These are phyloP conservation scores for Panicum virgatum DNA, from an alignment of 202 grass and related monocot genomes.

Conservation along the genomic window DNA sequence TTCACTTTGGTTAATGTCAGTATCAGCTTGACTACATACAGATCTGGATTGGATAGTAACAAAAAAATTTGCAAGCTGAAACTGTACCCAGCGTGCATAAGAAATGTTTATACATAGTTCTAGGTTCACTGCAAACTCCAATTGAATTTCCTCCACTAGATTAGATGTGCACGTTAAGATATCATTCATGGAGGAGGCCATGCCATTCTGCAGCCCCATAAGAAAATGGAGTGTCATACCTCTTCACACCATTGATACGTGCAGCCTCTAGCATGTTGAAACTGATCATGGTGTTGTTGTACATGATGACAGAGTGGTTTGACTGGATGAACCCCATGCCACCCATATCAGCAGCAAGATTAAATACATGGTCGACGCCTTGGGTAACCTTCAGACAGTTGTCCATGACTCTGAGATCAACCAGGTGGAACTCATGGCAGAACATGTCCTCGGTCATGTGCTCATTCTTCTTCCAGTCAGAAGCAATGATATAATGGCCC, in stretches of 20 bases:
- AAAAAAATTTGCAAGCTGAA: background rate
- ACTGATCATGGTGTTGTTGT: constrained; percentile 98
- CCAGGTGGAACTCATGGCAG: constrained; percentile 90
- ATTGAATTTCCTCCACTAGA: background rate
- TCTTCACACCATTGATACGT: constrained; percentile 84
- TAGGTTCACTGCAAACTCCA: background rate
- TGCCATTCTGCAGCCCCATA: background rate
- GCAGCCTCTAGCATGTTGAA: constrained; percentile 90
- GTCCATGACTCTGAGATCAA: constrained; percentile 89
- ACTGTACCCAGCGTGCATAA: background rate
- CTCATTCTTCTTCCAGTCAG: constrained; percentile 97
- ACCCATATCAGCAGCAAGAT: constrained; percentile 91
- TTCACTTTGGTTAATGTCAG: background rate
- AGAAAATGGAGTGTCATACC: constrained; percentile 42
- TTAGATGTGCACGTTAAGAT: background rate
- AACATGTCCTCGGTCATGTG: constrained; percentile 97
- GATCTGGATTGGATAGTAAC: background rate
- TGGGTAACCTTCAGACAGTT: constrained; percentile 86
- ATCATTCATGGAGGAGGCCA: background rate
- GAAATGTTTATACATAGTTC: background rate
- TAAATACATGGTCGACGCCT: constrained; percentile 75
- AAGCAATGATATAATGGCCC: constrained; percentile 83
- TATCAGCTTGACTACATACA: background rate
- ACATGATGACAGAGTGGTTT: constrained; percentile 88
- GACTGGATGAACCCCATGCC: constrained; percentile 95